These are phyloP conservation scores for Thraustochytrium striatum DNA, from an alignment of 352 stramenopile genomes.

Conservation along the genomic window DNA sequence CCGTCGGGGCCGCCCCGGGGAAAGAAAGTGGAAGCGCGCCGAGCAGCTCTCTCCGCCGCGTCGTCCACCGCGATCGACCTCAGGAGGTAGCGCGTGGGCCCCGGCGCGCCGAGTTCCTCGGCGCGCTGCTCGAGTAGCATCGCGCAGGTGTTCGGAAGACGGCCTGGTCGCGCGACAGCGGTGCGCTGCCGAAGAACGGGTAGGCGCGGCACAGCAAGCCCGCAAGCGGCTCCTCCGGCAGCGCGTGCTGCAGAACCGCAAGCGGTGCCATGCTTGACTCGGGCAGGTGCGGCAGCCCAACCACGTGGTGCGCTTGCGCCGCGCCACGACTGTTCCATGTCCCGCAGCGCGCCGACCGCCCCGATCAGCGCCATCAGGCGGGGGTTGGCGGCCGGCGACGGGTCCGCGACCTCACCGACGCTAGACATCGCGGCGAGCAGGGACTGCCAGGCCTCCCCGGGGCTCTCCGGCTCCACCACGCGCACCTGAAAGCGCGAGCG, in stretches of 20 bases:
- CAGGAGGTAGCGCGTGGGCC: background rate
- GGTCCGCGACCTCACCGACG: background rate
- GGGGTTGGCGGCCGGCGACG: background rate
- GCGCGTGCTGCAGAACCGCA: background rate
- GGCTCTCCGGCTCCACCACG: conserved; percentile 60
- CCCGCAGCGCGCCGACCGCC: background rate
- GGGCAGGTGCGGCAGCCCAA: conserved; percentile 25
- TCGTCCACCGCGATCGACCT: background rate
- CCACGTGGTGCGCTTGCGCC: background rate
- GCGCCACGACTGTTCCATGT: conserved; percentile 22
- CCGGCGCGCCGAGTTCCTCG: background rate
- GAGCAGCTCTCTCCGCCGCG: background rate
- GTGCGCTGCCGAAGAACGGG: conserved; percentile 16
- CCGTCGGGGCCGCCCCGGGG: background rate
- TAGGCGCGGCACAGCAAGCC: background rate
- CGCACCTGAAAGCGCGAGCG: conserved; percentile 75
- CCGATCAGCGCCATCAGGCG: background rate
- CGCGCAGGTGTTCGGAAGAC: conserved; percentile 17
- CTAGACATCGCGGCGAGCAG: background rate
- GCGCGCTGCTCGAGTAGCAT: conserved; percentile 8
- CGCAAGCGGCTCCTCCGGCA: background rate
- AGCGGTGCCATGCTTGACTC: conserved; percentile 5
- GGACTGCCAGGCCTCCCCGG: conserved; percentile 51
- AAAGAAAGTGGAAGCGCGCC: background rate
- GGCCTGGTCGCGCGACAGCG: background rate